Evolutionary conservation across 2,329 filamentous ascomycete species (phyloP), one percentile per base, ranked within the genome.

Genomic region (Scedosporium dehoogii): DNA sequence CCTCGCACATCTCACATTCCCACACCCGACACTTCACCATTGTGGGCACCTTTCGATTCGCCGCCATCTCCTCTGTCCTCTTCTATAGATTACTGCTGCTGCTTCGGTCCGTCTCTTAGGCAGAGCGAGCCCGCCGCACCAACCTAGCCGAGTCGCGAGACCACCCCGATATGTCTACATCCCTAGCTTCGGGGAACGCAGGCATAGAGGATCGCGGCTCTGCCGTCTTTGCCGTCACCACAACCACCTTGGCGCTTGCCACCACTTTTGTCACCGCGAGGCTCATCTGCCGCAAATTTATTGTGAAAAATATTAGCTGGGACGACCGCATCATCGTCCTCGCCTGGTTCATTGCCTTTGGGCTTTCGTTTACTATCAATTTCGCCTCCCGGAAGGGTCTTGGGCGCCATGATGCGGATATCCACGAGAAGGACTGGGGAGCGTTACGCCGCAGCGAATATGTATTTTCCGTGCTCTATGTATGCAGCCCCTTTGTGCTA

Each of bases 241-340:
- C 84, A 6, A 77, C 81, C 21, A 90, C 88, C 60, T 81, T 92
- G 65, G 81, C 81, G 23, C 73, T 92, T 60, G 85, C 90, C 60
- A 88, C 88, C 46, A 70, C 89, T 62, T 93, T 96, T 71, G 90
- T 96, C 67, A 79, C 80, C 51, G 81, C 90, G 42, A 86, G 92
- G 62, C 79, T 96, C 67, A 75, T 90, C 51, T 91, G 89, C 64
- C 84, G 92, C 29, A 79, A 84, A 59, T 84, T 82, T 57, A 87
- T 97, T 59, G 87, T 96, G 62, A 85, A 84, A 67, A 86, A 82
- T 62, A 75, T 91, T 60, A 85, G 82, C 62, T 83, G 84, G 78
- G 91, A 96, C 74, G 92, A 96, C 78, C 89, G 87, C 73, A 84
- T 90, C 68, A 94, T 96, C 73, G 73, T 91, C 10, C 67, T 90